These are phyloP conservation scores for Cenchrus fungigraminus DNA, from an alignment of 176 grass and related monocot genomes.

Conservation along the genomic window DNA sequence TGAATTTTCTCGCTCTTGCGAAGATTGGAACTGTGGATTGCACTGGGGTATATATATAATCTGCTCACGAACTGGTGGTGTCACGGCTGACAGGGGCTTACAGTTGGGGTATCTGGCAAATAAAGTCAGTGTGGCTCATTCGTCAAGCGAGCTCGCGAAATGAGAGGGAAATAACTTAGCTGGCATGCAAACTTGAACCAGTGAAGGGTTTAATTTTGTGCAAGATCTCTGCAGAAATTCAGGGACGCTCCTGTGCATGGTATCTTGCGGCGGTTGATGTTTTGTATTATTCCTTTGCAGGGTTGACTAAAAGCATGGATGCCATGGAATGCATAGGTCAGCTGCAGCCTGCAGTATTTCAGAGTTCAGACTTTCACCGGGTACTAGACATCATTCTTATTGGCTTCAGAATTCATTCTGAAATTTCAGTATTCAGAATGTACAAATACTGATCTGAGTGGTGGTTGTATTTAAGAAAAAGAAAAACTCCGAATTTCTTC, in stretches of 20 bases:
- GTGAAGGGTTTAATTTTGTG: constrained; percentile 22
- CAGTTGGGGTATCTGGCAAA: constrained; percentile 32
- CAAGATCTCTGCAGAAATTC: constrained; percentile 67
- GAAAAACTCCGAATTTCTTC: neutral
- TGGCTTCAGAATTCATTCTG: no score
- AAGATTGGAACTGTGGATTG: neutral
- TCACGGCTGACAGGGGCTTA: constrained; percentile 49
- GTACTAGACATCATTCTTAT: no score
- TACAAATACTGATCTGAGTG: neutral
- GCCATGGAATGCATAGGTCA: constrained; percentile 31
- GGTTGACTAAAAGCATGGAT: constrained; percentile 49
- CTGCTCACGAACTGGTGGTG: neutral
- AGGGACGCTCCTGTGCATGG: constrained; percentile 50
- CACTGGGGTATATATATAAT: constrained; percentile 32
- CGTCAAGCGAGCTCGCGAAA: constrained; percentile 35
- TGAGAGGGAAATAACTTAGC: constrained; percentile 45
- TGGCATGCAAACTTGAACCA: constrained; percentile 38
- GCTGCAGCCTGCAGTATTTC: constrained; percentile 15
- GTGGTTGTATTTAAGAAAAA: neutral
- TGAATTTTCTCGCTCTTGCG: neutral
- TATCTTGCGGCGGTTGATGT: constrained; percentile 41
- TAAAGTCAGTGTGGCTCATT: constrained; percentile 39
- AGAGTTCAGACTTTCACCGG: neutral
- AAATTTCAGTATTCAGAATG: neutral
- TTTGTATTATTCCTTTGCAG: neutral